Conservation (phyloP, 306 rosid genomes). For the Trifolium fragiferum region DNA sequence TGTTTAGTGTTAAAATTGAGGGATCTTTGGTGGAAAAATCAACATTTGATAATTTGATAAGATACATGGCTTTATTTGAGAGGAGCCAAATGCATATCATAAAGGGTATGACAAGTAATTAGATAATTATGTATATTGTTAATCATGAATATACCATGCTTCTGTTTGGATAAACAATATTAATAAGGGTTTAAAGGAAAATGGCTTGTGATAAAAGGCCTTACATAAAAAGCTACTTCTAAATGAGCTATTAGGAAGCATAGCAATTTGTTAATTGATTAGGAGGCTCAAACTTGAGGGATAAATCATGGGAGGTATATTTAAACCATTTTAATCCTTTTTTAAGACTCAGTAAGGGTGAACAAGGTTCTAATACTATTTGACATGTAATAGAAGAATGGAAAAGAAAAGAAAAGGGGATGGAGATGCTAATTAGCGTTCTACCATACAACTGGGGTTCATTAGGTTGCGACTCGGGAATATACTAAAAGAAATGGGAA, state of each 20-base stretch:
- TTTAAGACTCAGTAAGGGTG: neutral
- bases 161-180: constrained; percentile 3
- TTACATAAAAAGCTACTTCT: neutral
- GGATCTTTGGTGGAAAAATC: neutral
- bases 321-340: neutral
- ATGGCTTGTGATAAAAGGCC: neutral
- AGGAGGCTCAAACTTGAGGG: constrained; percentile 1
- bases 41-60: neutral
- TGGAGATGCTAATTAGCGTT: neutral
- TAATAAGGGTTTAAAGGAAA: neutral
- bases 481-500: constrained; percentile 1
- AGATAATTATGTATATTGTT: too few relatives aligned
- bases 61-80: neutral
- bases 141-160: neutral
- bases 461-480: constrained; percentile 5
- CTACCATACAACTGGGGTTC: neutral
- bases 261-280: neutral
- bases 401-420: neutral
- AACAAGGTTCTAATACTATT: constrained; percentile 23
- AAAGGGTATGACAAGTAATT: neutral
- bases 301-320: neutral
- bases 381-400: neutral
- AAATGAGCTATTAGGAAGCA: neutral
- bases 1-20: neutral
- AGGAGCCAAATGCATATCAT: constrained; percentile 10